Evolutionary conservation across 108 stramenopile species (phyloP).

Genomic region (Parmales sp.): DNA sequence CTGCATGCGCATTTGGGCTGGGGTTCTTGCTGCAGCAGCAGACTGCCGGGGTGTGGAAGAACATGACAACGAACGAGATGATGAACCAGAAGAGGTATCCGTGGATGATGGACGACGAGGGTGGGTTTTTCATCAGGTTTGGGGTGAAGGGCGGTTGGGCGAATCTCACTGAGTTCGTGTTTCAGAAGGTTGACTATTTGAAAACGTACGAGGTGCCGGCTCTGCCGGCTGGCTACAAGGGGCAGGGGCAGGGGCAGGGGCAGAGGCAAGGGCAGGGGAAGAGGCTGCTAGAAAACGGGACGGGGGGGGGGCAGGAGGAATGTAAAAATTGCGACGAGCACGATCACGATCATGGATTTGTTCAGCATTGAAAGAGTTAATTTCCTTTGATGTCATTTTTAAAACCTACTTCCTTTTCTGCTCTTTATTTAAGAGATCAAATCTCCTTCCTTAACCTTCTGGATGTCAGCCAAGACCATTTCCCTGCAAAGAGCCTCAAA

Average conservation of each 20-base stretch:
- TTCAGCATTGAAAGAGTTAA: no score
- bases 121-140: background rate
- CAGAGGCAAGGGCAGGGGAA: no score
- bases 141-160: background rate
- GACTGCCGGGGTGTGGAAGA: background rate
- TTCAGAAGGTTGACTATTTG: background rate
- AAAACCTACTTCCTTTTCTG: no score
- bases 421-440: background rate
- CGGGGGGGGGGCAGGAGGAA: no score
- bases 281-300: no score
- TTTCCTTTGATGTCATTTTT: no score
- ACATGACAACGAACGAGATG: constrained; percentile 6
- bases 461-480: constrained; percentile 87
- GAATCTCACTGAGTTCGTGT: background rate
- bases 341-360: no score
- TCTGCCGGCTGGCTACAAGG: no score
- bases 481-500: constrained; percentile 83
- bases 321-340: no score
- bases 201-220: background rate
- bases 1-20: background rate
- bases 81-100: constrained; percentile 8
- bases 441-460: constrained; percentile 43
- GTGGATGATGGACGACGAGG: constrained; percentile 4
- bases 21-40: background rate
- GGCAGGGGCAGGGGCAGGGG: no score